Conservation (phyloP, 352 stramenopile genomes). For the Peronospora destructor region DNA sequence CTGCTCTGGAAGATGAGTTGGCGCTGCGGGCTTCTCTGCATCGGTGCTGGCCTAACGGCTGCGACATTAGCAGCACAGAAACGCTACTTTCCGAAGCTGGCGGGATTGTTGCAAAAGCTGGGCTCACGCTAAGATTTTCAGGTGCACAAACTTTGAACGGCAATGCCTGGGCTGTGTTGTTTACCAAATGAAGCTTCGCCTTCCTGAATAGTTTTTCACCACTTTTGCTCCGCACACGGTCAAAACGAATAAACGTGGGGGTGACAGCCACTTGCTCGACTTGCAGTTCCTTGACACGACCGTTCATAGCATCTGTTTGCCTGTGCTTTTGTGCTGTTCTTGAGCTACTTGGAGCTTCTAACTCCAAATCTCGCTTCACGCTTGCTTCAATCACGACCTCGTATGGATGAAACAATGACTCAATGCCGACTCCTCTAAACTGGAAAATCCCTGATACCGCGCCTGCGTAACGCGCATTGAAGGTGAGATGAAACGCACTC, state of each 20-base stretch:
- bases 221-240: constrained; percentile 24
- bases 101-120: constrained; percentile 34
- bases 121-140: constrained; percentile 52
- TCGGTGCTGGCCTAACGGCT: constrained; percentile 30
- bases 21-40: constrained; percentile 10
- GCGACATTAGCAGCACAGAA: constrained; percentile 47
- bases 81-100: constrained; percentile 40
- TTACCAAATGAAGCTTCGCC: constrained; percentile 44
- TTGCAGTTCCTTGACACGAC: constrained; percentile 43
- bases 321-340: not conserved
- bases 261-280: constrained; percentile 46
- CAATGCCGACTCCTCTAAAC: constrained; percentile 62
- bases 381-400: constrained; percentile 82
- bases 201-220: constrained; percentile 18
- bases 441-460: constrained; percentile 81
- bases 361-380: constrained; percentile 37
- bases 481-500: constrained; percentile 62
- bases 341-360: constrained; percentile 17
- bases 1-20: constrained; percentile 8
- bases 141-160: constrained; percentile 48
- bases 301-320: constrained; percentile 3
- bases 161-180: constrained; percentile 44
- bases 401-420: constrained; percentile 62
- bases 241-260: constrained; percentile 57
- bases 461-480: constrained; percentile 46